Base-by-base conservation (phyloP, 2,329 filamentous ascomycete species). In the Neofusicoccum parvum region DNA sequence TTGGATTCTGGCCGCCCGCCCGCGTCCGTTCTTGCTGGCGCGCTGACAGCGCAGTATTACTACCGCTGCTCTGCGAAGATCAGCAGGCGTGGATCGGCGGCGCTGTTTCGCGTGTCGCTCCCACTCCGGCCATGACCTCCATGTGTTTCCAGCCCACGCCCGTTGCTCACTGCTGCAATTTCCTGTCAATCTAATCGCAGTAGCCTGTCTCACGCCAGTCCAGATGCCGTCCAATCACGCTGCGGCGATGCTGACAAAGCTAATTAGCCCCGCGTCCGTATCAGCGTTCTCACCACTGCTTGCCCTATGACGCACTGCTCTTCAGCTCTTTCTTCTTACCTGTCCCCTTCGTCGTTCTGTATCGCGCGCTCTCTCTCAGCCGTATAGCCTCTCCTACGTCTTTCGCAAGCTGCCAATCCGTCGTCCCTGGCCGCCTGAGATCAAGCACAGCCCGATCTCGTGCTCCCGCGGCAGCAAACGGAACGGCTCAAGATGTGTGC, bases 181-280 rank as follows among this genome's bases (percentile, higher is more conserved):
- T 56, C 51, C 51, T 34, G 37, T 14, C 41, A 45, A 59, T 45
- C 41, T 59, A 51, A 43, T 46, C 41, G 27, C n/a, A 11, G 36
- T 43, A 46, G 39, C 27, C 15, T 20, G 41, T 59, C 39, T 59
- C 54, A 59, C 14, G 41, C 41, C 15, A 46, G 39, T 11, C 27
- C 15, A 20, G 9, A 32, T 27, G n/a, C 20, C 27, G 15, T 34
- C 39, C 39, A 59, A 46, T 59, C 54, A 45, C 9, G 17, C 4
- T 39, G 17, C 41, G 17, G 39, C 23, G n/a, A 17, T 46, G 39
- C 54, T 59, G 39, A 59, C 54, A 59, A 59, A 59, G 23, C 54
- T 1, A 11, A 3, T 15, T 20, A 43, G 41, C 23, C 48, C 48
- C 48, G 48, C 48, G 27, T 36, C 37, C 5, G 27, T 49, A 49